Evolutionary conservation across 169 alveolate genomes (phyloP).

Genomic region (Plasmodium vivax): DNA sequence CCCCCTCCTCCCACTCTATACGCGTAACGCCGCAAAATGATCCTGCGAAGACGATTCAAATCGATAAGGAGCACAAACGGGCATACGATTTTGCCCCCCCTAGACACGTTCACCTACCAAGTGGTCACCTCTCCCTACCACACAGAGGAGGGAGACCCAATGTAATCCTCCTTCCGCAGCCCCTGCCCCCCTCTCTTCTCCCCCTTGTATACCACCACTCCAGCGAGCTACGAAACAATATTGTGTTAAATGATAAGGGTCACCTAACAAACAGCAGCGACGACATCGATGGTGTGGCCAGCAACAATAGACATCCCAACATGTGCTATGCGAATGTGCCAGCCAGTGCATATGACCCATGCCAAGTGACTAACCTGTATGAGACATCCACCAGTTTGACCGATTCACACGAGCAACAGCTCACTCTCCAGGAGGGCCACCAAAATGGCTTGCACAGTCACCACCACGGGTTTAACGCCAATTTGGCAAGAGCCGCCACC

Average conservation of each 20-base stretch:
- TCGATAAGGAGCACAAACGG: neutral
- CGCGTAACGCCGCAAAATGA: neutral
- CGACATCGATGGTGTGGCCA: neutral
- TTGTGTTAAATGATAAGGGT: neutral
- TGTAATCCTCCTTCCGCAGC: neutral
- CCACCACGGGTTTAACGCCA: neutral
- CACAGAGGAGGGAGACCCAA: neutral
- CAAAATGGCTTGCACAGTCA: neutral
- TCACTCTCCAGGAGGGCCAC: neutral
- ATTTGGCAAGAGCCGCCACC: neutral
- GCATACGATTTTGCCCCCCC: neutral
- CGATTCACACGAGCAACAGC: neutral
- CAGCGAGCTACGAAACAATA: neutral
- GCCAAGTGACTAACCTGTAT: conserved; percentile 13
- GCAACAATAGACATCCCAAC: neutral
- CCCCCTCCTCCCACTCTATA: neutral
- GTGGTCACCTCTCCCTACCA: neutral
- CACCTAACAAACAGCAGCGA: neutral
- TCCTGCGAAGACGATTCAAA: neutral
- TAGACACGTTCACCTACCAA: neutral
- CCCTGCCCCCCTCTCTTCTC: neutral
- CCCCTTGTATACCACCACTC: neutral
- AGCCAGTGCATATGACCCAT: neutral
- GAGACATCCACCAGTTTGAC: neutral
- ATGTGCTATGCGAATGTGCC: neutral